Base-by-base conservation (phyloP, 441 rosid genomes). In the Macaranga tanarius region DNA sequence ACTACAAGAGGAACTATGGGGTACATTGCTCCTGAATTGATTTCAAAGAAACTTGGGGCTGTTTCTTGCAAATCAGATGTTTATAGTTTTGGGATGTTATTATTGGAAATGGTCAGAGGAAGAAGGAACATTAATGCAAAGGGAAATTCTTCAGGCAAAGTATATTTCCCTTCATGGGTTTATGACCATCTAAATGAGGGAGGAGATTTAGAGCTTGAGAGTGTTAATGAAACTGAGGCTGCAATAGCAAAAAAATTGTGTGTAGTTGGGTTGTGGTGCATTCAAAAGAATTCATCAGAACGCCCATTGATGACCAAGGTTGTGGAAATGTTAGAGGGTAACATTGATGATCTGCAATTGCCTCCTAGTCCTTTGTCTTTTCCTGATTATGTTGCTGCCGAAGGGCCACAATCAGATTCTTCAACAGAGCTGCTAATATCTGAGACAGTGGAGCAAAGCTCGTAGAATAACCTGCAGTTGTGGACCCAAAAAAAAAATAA, bases 1-100 rank as follows among this genome's bases (percentile, higher is more conserved):
- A 68, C 68, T 51, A 31, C 67, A 19, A 56, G 78, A 72, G 82
- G 81, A 17, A 79, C 81, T 8, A 9, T 69, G 20, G 83, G 82
- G 5, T 86, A 86, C 50, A 67, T 82, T 62, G 86, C 89, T 44
- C 87, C 86, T 3, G 86, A 85, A 60, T 28, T 85, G 58, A 19
- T 79, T 7, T 84, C 83, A 4, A 77, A 68, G 40, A 70, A 58
- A 20, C 44, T 86, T 16, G 79, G 76, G 55, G 71, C 65, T 2
- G 78, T 79, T 60, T 84, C 85, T 48, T 48, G 65, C 71, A 79
- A 79, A 48, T 75, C 81, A 15, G 87, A 77, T 60, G 80, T 76
- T 7, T 79, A 73, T 61, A 76, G 83, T 60, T 79, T 64, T 40
- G 79, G 79, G 47, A 73, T 81, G 77, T 34, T 84, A 57, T 26